Conservation (phyloP, 2,329 filamentous ascomycete species). For the Paraphoma chrysanthemicola region DNA sequence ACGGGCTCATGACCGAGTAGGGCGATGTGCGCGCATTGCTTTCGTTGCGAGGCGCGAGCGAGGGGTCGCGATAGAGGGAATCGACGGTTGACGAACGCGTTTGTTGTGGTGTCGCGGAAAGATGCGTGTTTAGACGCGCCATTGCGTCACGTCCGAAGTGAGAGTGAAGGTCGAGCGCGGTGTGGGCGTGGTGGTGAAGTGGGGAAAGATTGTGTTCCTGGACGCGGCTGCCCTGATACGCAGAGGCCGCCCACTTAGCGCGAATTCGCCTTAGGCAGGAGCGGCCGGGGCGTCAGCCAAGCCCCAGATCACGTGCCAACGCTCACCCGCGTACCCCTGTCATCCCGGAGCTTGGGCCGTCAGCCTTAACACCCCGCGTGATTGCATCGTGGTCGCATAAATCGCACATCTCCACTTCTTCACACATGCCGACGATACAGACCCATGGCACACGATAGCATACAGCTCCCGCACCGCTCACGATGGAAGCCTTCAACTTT, state of each 20-base stretch:
- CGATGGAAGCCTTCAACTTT: conserved; percentile 96
- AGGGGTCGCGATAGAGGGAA: conserved; percentile 48
- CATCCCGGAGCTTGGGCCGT: conserved; percentile 6
- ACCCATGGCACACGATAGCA: conserved; percentile 34
- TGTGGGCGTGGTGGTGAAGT: conserved; percentile 1
- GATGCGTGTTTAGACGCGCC: conserved; percentile 46
- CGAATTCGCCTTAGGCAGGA: conserved; percentile 21
- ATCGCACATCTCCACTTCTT: not conserved
- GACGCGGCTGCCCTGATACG: conserved; percentile 19
- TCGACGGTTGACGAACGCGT: conserved; percentile 39
- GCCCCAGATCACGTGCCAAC: conserved; percentile 23
- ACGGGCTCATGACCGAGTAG: conserved; percentile 43
- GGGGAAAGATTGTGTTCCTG: not conserved
- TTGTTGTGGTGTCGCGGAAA: conserved; percentile 37
- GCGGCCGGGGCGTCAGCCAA: conserved; percentile 27
- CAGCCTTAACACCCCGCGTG: conserved; percentile 15
- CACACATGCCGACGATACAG: conserved; percentile 5
- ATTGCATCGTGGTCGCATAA: not conserved
- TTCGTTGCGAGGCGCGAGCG: conserved; percentile 26
- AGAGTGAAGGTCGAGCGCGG: not conserved
- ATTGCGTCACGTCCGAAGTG: conserved; percentile 23
- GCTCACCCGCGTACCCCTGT: conserved; percentile 29
- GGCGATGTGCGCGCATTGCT: conserved; percentile 29
- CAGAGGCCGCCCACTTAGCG: conserved; percentile 18
- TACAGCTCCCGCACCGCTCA: conserved; percentile 25